Base-by-base conservation (phyloP, 768 basidiomycete genomes). In the Pisolithus orientalis region DNA sequence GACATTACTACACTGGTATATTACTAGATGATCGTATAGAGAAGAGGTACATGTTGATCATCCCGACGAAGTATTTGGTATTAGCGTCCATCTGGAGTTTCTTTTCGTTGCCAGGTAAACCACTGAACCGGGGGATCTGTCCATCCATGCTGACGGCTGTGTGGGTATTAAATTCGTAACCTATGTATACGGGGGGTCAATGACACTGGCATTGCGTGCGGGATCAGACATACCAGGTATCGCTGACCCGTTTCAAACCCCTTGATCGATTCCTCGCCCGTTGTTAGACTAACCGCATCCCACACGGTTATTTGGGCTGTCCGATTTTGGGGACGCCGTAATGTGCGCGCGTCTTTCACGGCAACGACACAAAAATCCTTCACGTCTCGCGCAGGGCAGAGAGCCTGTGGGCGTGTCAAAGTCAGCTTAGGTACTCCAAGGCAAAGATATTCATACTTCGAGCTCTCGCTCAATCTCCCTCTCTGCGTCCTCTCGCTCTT, bases 271-370 rank as follows among this genome's bases (percentile, higher is more conserved):
- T 75, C 79, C 55, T 87, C 84, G 24, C 71, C 70, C n/a, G 73
- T 59, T 0, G 69, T 71, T 27, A 87, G 53, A 11, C 70, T 71
- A 4, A 80, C 68, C 2, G 80, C 84, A 60, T 94, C 90, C 90
- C 90, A 94, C 4, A 94, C 78, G 0, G 87, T 94, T 50, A 97
- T 58, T 63, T 90, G 87, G 0, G 84, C 93, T 1, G 70, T 74
- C 47, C 90, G 78, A 53, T 78, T 71, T 7, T 79, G 71, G 0
- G 76, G 74, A 48, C 76, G 72, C 54, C 77, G 75, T 0, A 62
- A 57, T 27, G 81, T 84, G 34, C 74, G 73, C 16, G 80, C 78
- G 62, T 89, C 94, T 57, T 79, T 71, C 14, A 85, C 76, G 13
- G 83, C 72, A 14, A 93, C 62, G 5, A 94, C 80, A 40, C 90